Base-by-base conservation (phyloP, 2,329 filamentous ascomycete species). In the Diplodia seriata region DNA sequence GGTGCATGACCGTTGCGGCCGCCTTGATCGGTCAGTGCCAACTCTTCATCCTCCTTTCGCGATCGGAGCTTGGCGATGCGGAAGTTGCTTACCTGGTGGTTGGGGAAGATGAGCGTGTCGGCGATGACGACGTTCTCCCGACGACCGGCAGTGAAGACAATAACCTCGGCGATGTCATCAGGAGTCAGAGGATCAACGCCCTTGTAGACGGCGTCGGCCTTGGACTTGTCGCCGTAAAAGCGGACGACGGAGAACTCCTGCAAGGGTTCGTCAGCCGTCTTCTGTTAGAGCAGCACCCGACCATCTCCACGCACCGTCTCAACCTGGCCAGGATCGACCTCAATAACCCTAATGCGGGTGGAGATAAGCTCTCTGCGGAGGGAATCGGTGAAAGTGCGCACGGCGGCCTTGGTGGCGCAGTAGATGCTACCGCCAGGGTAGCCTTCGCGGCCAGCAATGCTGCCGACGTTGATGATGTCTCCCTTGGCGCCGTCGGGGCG, bases 391-490 rank as follows among this genome's bases (percentile, higher is more conserved):
- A 97, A 97, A 72, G 86, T 90, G 73, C 91, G 87, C 67, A 97
- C 90, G 1, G 94, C 94, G 23, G 93, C 92, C 81, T 97, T 97
- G 69, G 91, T 94, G 0, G 93, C 92, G 79, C 94, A 97, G 85
- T 97, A 97, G 76, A 97, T 96, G 77, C 89, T 89, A 33, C 94
- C 94, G 61, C 93, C 92, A 1, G 88, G 84, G 78, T 97, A 97
- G 12, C 92, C 86, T 73, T 97, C 93, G 54, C 93, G 87, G 36
- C 93, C 94, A n/a, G 94, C 94, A 76, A 97, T 94, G 72, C 90
- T 93, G 70, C 94, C 94, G 75, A 97, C 89, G 77, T 97, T 98
- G 82, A 99, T 97, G 77, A 99, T 94, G 77, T 98, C 95, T 73
- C 94, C 94, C 53, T 86, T 84, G 68, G 93, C 94, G 69, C 91